phyloP scores from a whole-genome alignment of 2,329 filamentous ascomycete genomes.

The Alternaria triticimaculans region DNA sequence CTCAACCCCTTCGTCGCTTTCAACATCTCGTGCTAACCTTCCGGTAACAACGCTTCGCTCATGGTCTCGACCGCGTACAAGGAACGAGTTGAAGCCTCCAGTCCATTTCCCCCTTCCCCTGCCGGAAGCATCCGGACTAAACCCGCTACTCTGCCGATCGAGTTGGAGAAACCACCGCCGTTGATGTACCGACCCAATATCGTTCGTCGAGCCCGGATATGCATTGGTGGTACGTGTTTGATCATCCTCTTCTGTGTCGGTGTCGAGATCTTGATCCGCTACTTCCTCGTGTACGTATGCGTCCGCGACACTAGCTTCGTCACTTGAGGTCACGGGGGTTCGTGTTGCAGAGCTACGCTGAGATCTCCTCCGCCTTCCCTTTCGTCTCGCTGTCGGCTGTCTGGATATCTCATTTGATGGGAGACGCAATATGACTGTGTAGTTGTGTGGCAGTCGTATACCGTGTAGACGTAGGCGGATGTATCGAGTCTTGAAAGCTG shows the following conservation, averaged over 20 bases:
- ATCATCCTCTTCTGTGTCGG: constrained; percentile 50
- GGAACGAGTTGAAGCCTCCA: neutral
- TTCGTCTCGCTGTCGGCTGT: neutral
- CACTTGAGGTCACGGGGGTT: neutral
- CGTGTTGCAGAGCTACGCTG: neutral
- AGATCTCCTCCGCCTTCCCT: neutral
- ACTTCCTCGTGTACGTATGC: neutral
- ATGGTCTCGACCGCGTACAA: neutral
- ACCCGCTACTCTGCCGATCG: constrained; percentile 66
- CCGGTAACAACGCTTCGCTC: neutral
- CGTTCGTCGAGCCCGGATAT: constrained; percentile 70
- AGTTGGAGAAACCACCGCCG: constrained; percentile 70
- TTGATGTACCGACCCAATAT: constrained; percentile 71
- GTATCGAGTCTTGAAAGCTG: constrained; percentile 48
- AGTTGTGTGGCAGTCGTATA: constrained; percentile 45
- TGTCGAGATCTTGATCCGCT: constrained; percentile 42
- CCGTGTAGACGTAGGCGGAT: constrained; percentile 53
- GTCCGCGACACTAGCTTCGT: neutral
- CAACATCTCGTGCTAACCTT: neutral
- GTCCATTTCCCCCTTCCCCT: neutral
- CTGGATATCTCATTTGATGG: constrained; percentile 1
- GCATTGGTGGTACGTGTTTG: constrained; percentile 65
- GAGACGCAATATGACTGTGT: constrained; percentile 51
- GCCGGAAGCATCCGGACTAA: constrained; percentile 47
- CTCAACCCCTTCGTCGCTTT: neutral